Evolutionary conservation across 805 yeast genomes (phyloP), one percentile per base, ranked within the genome.

Genomic region (Tetrapisispora nanseiensis): DNA sequence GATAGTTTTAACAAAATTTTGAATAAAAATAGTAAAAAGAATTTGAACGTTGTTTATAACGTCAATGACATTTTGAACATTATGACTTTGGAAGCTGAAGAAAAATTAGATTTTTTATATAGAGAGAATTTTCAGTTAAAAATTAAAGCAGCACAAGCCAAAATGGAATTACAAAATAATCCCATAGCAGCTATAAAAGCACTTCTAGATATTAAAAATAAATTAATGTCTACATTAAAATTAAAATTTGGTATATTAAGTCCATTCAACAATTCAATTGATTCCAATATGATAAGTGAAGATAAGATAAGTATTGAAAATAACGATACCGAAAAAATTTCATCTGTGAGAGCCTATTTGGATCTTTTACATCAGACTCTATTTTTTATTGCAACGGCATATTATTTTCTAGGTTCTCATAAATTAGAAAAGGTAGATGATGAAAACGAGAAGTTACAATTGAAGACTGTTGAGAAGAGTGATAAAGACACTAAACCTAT

Each of bases 291-390:
- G 28, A 11, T 30, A 23, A 3, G 29, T 24, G 21, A 20, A 19
- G 16, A 8, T 2, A 26, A 35, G n/a, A 23, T 12, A 13, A 3
- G 15, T 15, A 19, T 24, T 1, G 32, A 21, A 3, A 24, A 24
- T 3, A 6, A 11, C 9, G 19, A 18, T 2, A 23, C 16, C 18
- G 36, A 40, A 20, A 32, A 43, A 8, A 49, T 39, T 22, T 16
- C 42, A 23, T 48, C 46, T 33, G 41, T 49, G 4, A 49, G 59
- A 38, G 49, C 57, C 2, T 54, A 55, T 30, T 23, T 59, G 42
- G 82, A 85, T 39, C 53, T 77, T 10, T 62, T 85, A 13, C 97
- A 92, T 57, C 79, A 89, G 40, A 71, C 81, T 34, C 82, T 76
- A 54, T 90, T 89, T 55, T 75, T 86, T 47, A 66, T 83, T 21